Conservation (phyloP, 2,329 filamentous ascomycete genomes). For the Ploettnerulaceae sp. region DNA sequence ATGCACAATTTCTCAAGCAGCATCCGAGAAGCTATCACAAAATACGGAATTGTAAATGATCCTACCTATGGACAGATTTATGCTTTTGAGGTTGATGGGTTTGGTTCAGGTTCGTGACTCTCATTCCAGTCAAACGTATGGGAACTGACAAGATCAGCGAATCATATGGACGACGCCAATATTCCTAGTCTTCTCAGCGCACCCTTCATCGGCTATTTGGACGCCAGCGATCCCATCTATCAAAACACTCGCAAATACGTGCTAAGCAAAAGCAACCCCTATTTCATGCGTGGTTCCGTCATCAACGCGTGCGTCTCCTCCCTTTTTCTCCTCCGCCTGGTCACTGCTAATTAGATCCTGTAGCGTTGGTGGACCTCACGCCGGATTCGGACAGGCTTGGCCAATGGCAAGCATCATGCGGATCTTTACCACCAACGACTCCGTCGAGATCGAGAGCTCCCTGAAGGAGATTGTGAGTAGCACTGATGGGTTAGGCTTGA, state of each 20-base stretch:
- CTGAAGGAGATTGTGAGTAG: conserved; percentile 29
- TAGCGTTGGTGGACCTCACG: conserved; percentile 63
- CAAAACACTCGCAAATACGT: conserved; percentile 77
- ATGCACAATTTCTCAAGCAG: conserved; percentile 56
- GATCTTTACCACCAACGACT: conserved; percentile 43
- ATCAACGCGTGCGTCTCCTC: conserved; percentile 51
- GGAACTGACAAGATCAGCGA: conserved; percentile 31
- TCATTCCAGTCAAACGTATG: neutral
- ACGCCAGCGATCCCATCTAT: conserved; percentile 59
- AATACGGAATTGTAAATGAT: conserved; percentile 64
- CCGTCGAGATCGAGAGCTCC: conserved; percentile 31
- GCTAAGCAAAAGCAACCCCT: conserved; percentile 71
- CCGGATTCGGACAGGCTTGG: conserved; percentile 54
- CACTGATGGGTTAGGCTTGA: conserved; percentile 37
- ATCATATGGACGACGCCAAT: conserved; percentile 69
- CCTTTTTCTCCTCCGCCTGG: conserved; percentile 54
- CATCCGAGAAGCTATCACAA: conserved; percentile 63
- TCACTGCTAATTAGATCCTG: conserved; percentile 15
- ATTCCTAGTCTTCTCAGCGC: conserved; percentile 62
- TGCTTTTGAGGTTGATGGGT: conserved; percentile 73
- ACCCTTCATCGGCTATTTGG: conserved; percentile 58
- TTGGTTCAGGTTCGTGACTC: conserved; percentile 45
- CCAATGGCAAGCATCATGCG: conserved; percentile 52
- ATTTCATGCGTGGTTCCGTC: conserved; percentile 50
- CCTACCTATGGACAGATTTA: conserved; percentile 64